A percentile compares a stretch with the other conserved stretches of the same genome.
Evolutionary conservation across 768 basidiomycete species (phyloP).

Genomic region (Chalciporus chontae): DNA sequence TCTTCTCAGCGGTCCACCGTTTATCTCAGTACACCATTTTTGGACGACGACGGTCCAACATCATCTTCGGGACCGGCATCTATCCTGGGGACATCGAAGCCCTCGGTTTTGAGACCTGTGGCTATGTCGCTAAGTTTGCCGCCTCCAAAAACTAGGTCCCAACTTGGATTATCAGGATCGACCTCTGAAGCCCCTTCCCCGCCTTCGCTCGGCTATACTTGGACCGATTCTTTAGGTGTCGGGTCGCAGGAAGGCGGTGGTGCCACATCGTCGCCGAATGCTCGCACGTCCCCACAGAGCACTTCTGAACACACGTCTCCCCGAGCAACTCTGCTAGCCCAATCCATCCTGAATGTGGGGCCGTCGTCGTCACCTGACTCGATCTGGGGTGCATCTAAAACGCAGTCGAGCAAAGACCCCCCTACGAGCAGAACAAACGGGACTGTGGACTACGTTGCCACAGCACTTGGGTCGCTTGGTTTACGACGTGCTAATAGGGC

Average conservation of each 20-base stretch:
- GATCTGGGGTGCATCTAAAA: constrained; percentile 15
- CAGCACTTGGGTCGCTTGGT: constrained; percentile 27
- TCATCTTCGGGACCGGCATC: constrained; percentile 7
- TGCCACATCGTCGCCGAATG: constrained; percentile 5
- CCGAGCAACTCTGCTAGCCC: constrained; percentile 7
- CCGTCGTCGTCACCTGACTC: constrained; percentile 6
- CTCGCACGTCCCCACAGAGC: constrained; percentile 3
- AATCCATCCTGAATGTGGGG: constrained; percentile 14
- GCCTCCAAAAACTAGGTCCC: constrained; percentile 9
- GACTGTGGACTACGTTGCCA: constrained; percentile 12
- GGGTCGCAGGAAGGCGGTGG: constrained; percentile 15
- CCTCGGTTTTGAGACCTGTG: constrained; percentile 11
- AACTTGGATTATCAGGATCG: constrained; percentile 2
- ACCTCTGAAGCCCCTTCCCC: constrained; percentile 10
- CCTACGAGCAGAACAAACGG: constrained; percentile 17
- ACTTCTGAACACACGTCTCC: constrained; percentile 7
- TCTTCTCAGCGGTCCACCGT: constrained; percentile 12
- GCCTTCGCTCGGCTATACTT: constrained; percentile 6
- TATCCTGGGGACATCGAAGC: constrained; percentile 3
- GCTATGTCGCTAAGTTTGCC: constrained; percentile 16
- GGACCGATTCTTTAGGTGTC: constrained; percentile 15
- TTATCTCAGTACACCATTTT: constrained; percentile 6
- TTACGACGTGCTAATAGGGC: constrained; percentile 27
- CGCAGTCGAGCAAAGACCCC: constrained; percentile 11
- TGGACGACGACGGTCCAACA: constrained; percentile 17